Evolutionary conservation across 1,284 basidiomycete species (phyloP).

Genomic region (Sanghuangporus weigelae): DNA sequence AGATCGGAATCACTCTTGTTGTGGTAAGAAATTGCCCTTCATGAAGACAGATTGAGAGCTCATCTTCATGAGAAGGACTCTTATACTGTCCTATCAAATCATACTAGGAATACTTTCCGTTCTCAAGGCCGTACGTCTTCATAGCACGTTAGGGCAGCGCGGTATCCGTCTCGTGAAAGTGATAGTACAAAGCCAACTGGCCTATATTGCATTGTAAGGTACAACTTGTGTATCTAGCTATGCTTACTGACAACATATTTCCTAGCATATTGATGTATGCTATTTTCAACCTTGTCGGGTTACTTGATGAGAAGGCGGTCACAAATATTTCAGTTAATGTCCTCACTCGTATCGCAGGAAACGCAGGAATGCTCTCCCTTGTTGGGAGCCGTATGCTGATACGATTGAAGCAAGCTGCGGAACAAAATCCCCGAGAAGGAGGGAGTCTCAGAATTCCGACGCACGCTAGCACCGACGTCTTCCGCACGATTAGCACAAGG

Average conservation of each 20-base stretch:
- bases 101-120: background rate
- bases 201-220: background rate
- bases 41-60: no score
- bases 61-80: background rate
- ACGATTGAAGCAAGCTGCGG: background rate
- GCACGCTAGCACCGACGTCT: background rate
- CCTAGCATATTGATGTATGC: background rate
- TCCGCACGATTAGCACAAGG: background rate
- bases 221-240: background rate
- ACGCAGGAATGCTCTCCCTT: background rate
- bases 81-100: background rate
- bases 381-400: background rate
- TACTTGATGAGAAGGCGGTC: background rate
- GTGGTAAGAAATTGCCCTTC: no score
- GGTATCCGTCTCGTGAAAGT: background rate
- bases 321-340: background rate
- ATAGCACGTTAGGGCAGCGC: background rate
- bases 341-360: background rate
- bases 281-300: background rate
- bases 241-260: background rate
- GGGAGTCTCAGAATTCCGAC: background rate
- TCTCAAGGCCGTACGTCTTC: background rate
- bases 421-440: background rate
- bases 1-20: no score
- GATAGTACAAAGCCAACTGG: background rate